Base-by-base conservation (phyloP, 257 asterid genomes). In the Plantago ovata region DNA sequence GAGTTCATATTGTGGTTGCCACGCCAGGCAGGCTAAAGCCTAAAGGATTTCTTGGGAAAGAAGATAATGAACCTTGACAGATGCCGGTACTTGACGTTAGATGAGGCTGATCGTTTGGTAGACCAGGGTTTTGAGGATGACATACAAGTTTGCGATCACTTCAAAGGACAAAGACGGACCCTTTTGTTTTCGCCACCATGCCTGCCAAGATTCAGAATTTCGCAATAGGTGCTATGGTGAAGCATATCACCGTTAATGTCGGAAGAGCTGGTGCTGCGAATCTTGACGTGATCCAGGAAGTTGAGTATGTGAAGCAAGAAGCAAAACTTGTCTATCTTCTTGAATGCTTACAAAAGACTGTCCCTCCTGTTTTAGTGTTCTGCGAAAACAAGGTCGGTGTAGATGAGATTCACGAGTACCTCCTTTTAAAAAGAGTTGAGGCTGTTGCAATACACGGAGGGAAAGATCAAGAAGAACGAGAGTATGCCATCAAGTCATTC, bases 211-310 rank as follows among this genome's bases (percentile, higher is more conserved):
- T 89, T 39, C 95, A 89, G 63, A 85, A 77, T 56, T 87, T 87
- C 56, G 93, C 96, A 15, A 74, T 72, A 69, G 80, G 88, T 58
- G 95, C 96, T 11, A 67, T 85, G 36, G 95, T 87, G 43, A 84
- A 87, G 60, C 95, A 93, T 16, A 80, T 87, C 12, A 75, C 81
- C 0, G 95, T 87, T 11, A 87, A 85, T 38, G 95, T 85, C 14
- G 96, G 95, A 42, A 71, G 93, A 71, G 95, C 96, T 4, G 95
- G 93, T 68, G 96, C 95, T 0, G 96, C 95, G 42, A 84, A 87
- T 61, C 83, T 86, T 6, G 94, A 89, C 38, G 95, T 85, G 32
- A 83, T 87, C 59, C 96, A 87, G 71, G 95, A 87, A 65, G 96
- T 85, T 12, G 93, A 85, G 67, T 87, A 85, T 21, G 95, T 87